phyloP scores from a whole-genome alignment of 345 rosid genomes.

The Eucalyptus pauciflora region DNA sequence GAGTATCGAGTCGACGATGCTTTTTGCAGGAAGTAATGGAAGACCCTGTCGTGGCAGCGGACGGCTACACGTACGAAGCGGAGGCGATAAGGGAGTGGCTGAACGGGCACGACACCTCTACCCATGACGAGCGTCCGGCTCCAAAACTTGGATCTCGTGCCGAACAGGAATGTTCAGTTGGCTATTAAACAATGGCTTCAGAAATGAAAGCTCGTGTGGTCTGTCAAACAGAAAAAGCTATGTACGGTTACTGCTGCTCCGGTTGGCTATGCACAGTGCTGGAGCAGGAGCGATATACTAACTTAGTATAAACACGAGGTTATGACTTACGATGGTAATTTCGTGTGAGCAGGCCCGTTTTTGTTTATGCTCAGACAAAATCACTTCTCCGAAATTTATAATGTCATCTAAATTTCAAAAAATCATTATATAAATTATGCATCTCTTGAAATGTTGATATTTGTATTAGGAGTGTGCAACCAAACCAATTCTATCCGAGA shows the following conservation, averaged over 20 bases:
- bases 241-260: neutral
- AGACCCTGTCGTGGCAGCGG: conserved; percentile 84
- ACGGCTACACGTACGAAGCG: conserved; percentile 76
- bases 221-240: neutral
- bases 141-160: conserved; percentile 24
- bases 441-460: fast-evolving
- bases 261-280: neutral
- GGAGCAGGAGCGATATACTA: neutral
- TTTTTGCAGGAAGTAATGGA: conserved; percentile 67
- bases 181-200: conserved; percentile 53
- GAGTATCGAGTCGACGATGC: neutral
- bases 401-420: neutral
- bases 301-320: neutral
- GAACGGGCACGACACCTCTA: conserved; percentile 59
- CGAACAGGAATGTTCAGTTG: conserved; percentile 53
- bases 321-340: no score
- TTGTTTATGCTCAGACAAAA: neutral
- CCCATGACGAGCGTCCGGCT: conserved; percentile 65
- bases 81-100: conserved; percentile 78
- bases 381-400: neutral
- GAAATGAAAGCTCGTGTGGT: neutral
- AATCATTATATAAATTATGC: no score
- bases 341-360: no score
- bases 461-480: no score
- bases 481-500: no score